Conservation (phyloP, 176 grass and related monocot species). For the Puccinellia tenuiflora region DNA sequence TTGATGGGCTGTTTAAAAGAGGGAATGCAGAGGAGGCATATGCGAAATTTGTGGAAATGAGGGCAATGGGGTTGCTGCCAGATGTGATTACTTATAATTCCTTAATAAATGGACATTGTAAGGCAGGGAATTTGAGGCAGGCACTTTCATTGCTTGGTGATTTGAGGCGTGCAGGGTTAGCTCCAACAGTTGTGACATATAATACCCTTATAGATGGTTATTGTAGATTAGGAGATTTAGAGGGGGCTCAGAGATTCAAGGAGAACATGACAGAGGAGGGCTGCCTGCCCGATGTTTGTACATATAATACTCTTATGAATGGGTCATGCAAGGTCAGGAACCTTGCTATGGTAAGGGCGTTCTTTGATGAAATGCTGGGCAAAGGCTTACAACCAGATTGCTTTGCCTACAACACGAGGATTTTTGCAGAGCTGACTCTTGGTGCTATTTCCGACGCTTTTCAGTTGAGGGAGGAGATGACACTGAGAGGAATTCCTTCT, state of each 20-base stretch:
- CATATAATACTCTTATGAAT: slow-evolving; percentile 85
- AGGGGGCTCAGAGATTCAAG: slow-evolving; percentile 54
- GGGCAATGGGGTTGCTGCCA: slow-evolving; percentile 45
- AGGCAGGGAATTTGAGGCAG: slow-evolving; percentile 41
- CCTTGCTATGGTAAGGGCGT: slow-evolving; percentile 54
- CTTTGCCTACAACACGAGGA: slow-evolving; percentile 74
- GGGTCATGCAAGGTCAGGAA: slow-evolving; percentile 51
- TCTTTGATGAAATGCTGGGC: slow-evolving; percentile 74
- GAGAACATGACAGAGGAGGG: slow-evolving; percentile 55
- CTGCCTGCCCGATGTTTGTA: slow-evolving; percentile 59
- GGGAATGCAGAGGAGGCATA: slow-evolving; percentile 39
- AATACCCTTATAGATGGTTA: slow-evolving; percentile 75
- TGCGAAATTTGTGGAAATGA: slow-evolving; percentile 65
- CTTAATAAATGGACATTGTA: slow-evolving; percentile 65
- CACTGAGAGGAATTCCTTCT: slow-evolving; percentile 41
- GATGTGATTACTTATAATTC: slow-evolving; percentile 59
- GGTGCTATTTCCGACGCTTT: slow-evolving; percentile 38
- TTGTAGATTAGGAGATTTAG: slow-evolving; percentile 57
- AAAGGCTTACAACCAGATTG: slow-evolving; percentile 61
- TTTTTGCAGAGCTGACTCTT: slow-evolving; percentile 47
- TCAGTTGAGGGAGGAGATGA: slow-evolving; percentile 61
- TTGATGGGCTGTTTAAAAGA: slow-evolving; percentile 55
- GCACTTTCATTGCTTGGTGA: slow-evolving; percentile 51
- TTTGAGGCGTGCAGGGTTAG: slow-evolving; percentile 44
- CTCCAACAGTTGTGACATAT: slow-evolving; percentile 51